Conservation (phyloP, 2,329 filamentous ascomycete species). For the Tolypocladium tundrense region DNA sequence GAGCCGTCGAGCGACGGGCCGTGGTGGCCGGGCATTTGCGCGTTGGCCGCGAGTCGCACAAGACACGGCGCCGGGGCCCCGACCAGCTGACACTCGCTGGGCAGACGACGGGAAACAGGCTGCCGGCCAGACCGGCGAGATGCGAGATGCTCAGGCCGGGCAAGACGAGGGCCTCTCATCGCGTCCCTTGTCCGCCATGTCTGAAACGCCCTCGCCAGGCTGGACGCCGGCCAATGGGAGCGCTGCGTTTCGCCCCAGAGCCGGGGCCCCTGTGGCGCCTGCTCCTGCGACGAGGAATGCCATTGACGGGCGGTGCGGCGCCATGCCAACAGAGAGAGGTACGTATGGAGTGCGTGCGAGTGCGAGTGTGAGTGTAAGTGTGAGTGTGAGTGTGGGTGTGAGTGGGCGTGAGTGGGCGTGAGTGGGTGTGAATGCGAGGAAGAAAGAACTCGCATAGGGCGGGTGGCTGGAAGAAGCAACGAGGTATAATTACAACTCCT, state of each 20-base stretch:
- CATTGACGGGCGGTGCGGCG: background rate
- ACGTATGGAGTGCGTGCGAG: background rate
- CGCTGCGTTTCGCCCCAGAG: background rate
- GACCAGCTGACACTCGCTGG: background rate
- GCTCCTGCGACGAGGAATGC: background rate
- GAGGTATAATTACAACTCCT: background rate
- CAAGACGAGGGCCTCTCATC: background rate
- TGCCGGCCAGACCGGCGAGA: background rate
- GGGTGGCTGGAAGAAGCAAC: background rate
- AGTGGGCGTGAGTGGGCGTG: too few relatives aligned
- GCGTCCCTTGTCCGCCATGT: background rate
- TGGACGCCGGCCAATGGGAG: constrained; percentile 3
- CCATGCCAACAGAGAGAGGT: background rate
- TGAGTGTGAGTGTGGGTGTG: background rate
- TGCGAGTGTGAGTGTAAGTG: background rate
- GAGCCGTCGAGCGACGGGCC: background rate
- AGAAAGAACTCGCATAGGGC: background rate
- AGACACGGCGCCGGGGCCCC: background rate
- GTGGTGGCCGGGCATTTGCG: too few relatives aligned
- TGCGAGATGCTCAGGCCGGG: background rate
- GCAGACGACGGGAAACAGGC: background rate
- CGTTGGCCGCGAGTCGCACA: background rate
- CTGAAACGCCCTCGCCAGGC: constrained; percentile 2
- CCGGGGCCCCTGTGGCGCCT: background rate
- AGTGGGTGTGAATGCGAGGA: background rate